A percentile compares a stretch with the other conserved stretches of the same genome.
Evolutionary conservation across 805 yeast genomes (phyloP).

Genomic region (Lachancea quebecensis): DNA sequence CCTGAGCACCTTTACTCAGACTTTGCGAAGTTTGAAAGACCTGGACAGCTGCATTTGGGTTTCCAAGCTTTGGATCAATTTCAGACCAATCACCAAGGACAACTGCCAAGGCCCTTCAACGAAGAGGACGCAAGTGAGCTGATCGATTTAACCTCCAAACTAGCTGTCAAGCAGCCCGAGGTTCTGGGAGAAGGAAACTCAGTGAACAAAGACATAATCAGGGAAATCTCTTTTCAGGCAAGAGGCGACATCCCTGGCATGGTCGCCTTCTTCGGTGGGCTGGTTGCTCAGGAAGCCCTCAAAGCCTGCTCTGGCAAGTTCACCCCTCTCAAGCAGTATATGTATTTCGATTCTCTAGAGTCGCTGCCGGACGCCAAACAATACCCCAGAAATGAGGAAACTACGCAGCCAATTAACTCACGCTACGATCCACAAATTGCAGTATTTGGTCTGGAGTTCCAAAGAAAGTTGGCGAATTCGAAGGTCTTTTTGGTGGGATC

Average conservation of each 20-base stretch:
- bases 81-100: slow-evolving; percentile 51
- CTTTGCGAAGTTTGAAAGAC: slow-evolving; percentile 90
- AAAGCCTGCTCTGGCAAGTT: slow-evolving; percentile 95
- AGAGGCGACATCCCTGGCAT: slow-evolving; percentile 88
- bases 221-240: slow-evolving; percentile 74
- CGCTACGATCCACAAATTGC: slow-evolving; percentile 96
- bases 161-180: slow-evolving; percentile 46
- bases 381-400: slow-evolving; percentile 59
- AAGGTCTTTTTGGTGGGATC: slow-evolving; percentile 90
- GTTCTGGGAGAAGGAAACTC: slow-evolving; percentile 45
- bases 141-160: slow-evolving; percentile 48
- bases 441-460: slow-evolving; percentile 78
- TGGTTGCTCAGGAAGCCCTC: slow-evolving; percentile 92
- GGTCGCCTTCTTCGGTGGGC: slow-evolving; percentile 86
- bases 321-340: slow-evolving; percentile 84
- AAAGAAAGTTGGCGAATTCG: slow-evolving; percentile 64
- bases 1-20: slow-evolving; percentile 84
- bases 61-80: slow-evolving; percentile 84
- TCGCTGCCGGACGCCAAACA: slow-evolving; percentile 61
- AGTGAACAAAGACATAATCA: slow-evolving; percentile 58
- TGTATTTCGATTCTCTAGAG: slow-evolving; percentile 92
- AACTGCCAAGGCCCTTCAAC: slow-evolving; percentile 71
- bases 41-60: slow-evolving; percentile 83
- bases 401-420: slow-evolving; percentile 67
- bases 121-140: slow-evolving; percentile 68